phyloP scores from a whole-genome alignment of 768 basidiomycete genomes.

The Galerina marginata region DNA sequence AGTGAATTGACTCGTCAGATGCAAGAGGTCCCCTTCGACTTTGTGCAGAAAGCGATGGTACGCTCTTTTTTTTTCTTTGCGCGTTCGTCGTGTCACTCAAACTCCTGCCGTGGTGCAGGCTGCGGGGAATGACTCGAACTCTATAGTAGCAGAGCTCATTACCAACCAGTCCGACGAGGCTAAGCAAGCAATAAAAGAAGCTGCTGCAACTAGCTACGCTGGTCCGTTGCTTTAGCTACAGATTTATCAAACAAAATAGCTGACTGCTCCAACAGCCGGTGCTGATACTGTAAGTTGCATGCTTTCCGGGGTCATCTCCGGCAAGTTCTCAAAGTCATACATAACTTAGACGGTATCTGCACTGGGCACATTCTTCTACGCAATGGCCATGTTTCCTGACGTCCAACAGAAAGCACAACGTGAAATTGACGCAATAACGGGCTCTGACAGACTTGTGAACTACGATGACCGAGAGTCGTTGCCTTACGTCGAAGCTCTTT shows the following conservation, averaged over 20 bases:
- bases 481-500: conserved; percentile 26
- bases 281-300: conserved; percentile 18
- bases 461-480: conserved; percentile 27
- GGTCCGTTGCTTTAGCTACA: conserved; percentile 5
- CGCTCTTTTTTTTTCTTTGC: background rate
- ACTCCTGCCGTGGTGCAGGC: conserved; percentile 8
- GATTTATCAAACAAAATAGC: background rate
- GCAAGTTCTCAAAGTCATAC: background rate
- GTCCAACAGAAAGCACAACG: conserved; percentile 34
- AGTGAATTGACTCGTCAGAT: conserved; percentile 20
- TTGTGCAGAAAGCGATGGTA: conserved; percentile 25
- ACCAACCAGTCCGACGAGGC: conserved; percentile 5
- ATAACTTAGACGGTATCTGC: conserved; percentile 18
- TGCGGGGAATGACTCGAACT: conserved; percentile 14
- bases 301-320: background rate
- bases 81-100: background rate
- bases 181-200: conserved; percentile 13
- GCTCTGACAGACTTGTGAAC: conserved; percentile 28
- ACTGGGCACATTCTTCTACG: conserved; percentile 30
- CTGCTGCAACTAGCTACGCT: conserved; percentile 21
- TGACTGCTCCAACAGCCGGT: conserved; percentile 7
- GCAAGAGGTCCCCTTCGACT: conserved; percentile 25
- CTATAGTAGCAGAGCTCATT: conserved; percentile 14
- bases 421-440: conserved; percentile 35
- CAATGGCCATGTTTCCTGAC: conserved; percentile 34